Evolutionary conservation across 169 alveolate genomes (phyloP), one percentile per base, ranked within the genome.

Genomic region (Plasmodium berghei): DNA sequence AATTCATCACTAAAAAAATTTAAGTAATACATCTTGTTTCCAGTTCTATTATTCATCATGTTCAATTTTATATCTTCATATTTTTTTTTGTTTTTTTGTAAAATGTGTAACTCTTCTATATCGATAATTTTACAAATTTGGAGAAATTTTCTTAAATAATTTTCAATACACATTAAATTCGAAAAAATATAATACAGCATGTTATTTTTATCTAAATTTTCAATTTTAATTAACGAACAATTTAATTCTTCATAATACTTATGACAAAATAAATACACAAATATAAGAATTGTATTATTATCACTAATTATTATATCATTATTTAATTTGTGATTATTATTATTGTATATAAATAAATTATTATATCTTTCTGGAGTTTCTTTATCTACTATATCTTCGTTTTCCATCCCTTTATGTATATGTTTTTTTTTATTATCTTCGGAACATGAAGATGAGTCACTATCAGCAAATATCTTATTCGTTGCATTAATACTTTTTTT

Each of bases 281-380:
- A 55, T 2, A 73, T 63, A 42, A 86, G 62, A 70, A 70, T 86
- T 1, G 71, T 86, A 22, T 64, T 24, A 54, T 86, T 72, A 64
- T 86, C 87, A 61, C 72, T 86, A 12, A 86, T 64, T 86, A 86
- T 86, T 59, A 86, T 71, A 54, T 86, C 91, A 59, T 34, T 86
- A 70, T 86, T 86, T 40, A 86, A 16, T 71, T 70, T 86, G 71
- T 70, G 72, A 48, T 86, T 86, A 22, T 48, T 49, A 59, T 86
- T 72, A 14, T 52, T 49, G 64, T 86, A 86, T 18, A 71, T 22
- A 64, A 86, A 86, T 49, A 86, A 59, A 9, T 63, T 69, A 64
- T 45, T 54, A 34, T 54, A 28, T 8, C 10, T 59, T 8, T 59
- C 62, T 6, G 59, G 26, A 14, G 12, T 14, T 9, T 18, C 80